A percentile compares a stretch with the other conserved stretches of the same genome.
Conservation (phyloP, 2,329 filamentous ascomycete species). For the Coniochaeta hoffmannii region DNA sequence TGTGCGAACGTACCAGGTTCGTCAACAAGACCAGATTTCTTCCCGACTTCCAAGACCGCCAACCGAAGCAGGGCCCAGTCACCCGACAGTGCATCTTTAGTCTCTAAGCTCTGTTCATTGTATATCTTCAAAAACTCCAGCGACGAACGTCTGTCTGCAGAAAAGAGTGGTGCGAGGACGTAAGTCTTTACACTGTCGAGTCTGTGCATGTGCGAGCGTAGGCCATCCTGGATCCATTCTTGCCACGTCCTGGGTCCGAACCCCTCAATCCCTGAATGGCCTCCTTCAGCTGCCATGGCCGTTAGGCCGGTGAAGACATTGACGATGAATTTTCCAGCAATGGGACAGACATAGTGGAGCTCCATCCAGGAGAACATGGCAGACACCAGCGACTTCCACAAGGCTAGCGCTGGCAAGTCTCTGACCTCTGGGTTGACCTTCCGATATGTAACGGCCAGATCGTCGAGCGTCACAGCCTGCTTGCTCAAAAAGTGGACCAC, state of each 20-base stretch:
- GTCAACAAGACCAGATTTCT: constrained; percentile 61
- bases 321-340: constrained; percentile 54
- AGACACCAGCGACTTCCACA: constrained; percentile 23
- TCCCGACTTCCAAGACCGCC: constrained; percentile 62
- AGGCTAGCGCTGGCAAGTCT: constrained; percentile 13
- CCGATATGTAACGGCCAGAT: constrained; percentile 36
- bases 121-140: constrained; percentile 48
- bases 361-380: constrained; percentile 41
- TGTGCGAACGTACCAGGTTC: constrained; percentile 45
- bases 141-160: constrained; percentile 44
- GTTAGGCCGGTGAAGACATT: constrained; percentile 44
- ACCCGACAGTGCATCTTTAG: constrained; percentile 27
- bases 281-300: constrained; percentile 17
- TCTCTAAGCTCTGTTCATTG: constrained; percentile 24
- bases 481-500: constrained; percentile 61
- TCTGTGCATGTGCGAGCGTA: constrained; percentile 48
- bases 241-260: constrained; percentile 43
- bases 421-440: constrained; percentile 19
- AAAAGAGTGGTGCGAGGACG: constrained; percentile 57
- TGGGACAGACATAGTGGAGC: constrained; percentile 49
- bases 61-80: constrained; percentile 53
- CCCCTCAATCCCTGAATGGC: constrained; percentile 11
- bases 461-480: constrained; percentile 40
- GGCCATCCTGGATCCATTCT: constrained; percentile 44
- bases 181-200: constrained; percentile 56